A percentile compares a stretch with the other conserved stretches of the same genome.
Evolutionary conservation across 495 filamentous ascomycete species (phyloP).

Genomic region (Podospora pseudocomata): DNA sequence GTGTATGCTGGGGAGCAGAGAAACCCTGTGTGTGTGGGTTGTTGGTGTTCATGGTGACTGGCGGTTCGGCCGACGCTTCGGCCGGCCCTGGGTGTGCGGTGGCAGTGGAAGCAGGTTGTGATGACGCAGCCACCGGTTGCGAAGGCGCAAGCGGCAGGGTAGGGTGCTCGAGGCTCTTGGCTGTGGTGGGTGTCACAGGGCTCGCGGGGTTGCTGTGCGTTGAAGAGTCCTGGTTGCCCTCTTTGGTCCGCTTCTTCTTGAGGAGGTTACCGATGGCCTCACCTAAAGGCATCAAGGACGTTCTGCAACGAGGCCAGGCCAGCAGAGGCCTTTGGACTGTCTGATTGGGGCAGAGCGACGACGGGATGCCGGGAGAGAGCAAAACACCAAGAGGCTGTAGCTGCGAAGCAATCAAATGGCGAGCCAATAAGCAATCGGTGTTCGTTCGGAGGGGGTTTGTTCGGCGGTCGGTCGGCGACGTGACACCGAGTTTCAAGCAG

Average conservation of each 20-base stretch:
- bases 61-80: conserved; percentile 36
- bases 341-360: conserved; percentile 25
- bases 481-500: conserved; percentile 1
- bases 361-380: conserved; percentile 7
- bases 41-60: conserved; percentile 30
- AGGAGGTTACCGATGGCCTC: conserved; percentile 69
- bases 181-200: conserved; percentile 51
- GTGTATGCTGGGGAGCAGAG: conserved; percentile 18
- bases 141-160: conserved; percentile 20
- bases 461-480: conserved; percentile 8
- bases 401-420: conserved; percentile 29
- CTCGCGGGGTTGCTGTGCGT: conserved; percentile 59
- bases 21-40: neutral
- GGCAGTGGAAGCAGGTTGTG: conserved; percentile 18
- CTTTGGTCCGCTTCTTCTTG: conserved; percentile 97
- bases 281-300: conserved; percentile 49
- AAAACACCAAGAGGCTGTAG: conserved; percentile 10
- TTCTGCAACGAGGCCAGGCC: conserved; percentile 24
- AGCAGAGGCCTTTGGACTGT: conserved; percentile 17
- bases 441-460: conserved; percentile 15
- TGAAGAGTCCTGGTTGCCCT: conserved; percentile 55
- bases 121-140: conserved; percentile 12
- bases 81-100: conserved; percentile 29
- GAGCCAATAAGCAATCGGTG: conserved; percentile 27
- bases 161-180: conserved; percentile 44